Evolutionary conservation across 2,329 filamentous ascomycete genomes (phyloP), one percentile per base, ranked within the genome.

Genomic region (Claviceps quebecensis): DNA sequence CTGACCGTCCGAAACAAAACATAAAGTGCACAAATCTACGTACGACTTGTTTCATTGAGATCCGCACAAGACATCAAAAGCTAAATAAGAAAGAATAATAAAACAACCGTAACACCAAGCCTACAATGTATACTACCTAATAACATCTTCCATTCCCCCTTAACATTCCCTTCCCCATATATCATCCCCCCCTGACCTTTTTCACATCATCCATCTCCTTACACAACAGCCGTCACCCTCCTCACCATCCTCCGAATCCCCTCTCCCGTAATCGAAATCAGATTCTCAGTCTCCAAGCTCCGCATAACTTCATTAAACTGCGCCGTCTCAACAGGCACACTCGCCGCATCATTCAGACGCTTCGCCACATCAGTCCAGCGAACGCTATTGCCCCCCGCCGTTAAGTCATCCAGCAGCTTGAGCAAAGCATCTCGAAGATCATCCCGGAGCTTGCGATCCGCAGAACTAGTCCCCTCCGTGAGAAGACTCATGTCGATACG

Each of bases 401-500:
- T 83, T 69, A 95, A 77, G 59, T 95, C 89, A 63, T 97, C 91
- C 13, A 98, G 67, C 19, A 89, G 71, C 37, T 71, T 72, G 37
- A 95, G 65, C 0, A 95, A 74, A 0, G 85, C 89, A 52, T 78
- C 80, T 74, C 94, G 95, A 61, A 98, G 71, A 65, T 96, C 90
- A 40, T 85, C 82, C 63, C 83, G 86, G 56, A 87, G 75, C 63
- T 87, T 83, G 48, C 93, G 76, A 66, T 97, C 93, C n/a, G 82
- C 82, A 0, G 88, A 83, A 59, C 85, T 89, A 2, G 87, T 94
- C n/a, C 93, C 93, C 63, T 97, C 93, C 0, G 90, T 96, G 56
- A 98, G 74, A 47, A 98, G 73, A 52, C 86, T 86, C 93, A 98
- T 97, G 65, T 98, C 93, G 61, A 98, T 97, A 52, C 95, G 76